Base-by-base conservation (phyloP, 441 rosid species). In the Erodium moschatum region DNA sequence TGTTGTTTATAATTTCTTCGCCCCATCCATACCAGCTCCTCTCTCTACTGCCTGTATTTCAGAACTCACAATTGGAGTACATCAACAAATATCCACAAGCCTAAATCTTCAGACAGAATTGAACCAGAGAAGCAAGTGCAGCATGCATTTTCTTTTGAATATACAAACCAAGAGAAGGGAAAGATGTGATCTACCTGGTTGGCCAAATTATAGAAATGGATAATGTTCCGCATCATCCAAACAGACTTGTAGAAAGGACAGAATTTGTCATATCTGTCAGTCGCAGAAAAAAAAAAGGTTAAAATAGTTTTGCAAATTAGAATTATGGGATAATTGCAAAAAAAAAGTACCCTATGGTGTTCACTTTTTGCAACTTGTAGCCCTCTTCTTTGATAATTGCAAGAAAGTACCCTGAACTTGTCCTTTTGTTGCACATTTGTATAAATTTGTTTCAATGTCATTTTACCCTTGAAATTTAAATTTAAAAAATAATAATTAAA, bases 141-240 rank as follows among this genome's bases (percentile, higher is more conserved):
- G 6, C 16, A n/a, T 54, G 21, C 10, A 54, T 50, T 15, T 50
- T 50, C 19, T 50, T 50, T 50, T 50, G 15, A 15, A 12, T 2
- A n/a, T 50, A 54, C 0, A 54, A 48, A 5, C 33, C 35, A 50
- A 4, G 6, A 13, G 6, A 15, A 18, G 42, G 65, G 0, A 18
- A 52, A 56, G 64, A 40, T 42, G 29, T 6, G 63, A 20, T 4
- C 11, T 80, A 95, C 99, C 96, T 90, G 99, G 72, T 95, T 92
- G 83, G 99, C 96, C 85, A 95, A 79, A 80, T 85, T 89, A 85
- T 78, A 89, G 85, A 86, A 95, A 83, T 92, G 98, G 70, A 95
- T 85, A 40, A 95, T 95, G 86, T 95, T 95, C 77, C 98, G 98
- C 99, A 95, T 95, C 98, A 95, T 89, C 99, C 99, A 95, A 71